Evolutionary conservation across 805 yeast species (phyloP), one percentile per base, ranked within the genome.

Genomic region (Saturnispora hagleri): DNA sequence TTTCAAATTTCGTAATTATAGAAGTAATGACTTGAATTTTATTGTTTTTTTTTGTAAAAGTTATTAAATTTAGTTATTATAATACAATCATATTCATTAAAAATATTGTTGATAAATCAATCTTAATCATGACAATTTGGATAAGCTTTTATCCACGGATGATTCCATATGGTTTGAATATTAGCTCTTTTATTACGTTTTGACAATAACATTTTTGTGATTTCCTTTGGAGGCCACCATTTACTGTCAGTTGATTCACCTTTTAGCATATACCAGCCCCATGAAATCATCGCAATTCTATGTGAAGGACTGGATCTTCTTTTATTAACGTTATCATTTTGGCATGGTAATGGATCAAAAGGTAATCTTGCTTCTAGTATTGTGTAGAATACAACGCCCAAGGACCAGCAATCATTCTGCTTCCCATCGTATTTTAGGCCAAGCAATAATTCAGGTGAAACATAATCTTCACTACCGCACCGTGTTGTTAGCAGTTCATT

Each of bases 391-490:
- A 90, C 71, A 3, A 93, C 98, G 2, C 99, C 99, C 9, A 90
- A 66, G 1, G 97, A 88, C 99, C 99, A 93, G 18, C 90, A 73
- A 65, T 93, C 99, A 47, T 93, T 84, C 57, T 87, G 81, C 49
- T 86, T 77, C 12, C 99, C 99, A 61, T 91, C 91, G 62, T 93
- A 93, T 6, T 89, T 84, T 51, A 87, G 73, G 1, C 98, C 98
- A 80, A 93, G 79, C 38, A 93, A 70, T 24, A 93, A 69, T 62
- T 93, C 99, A 0, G 99, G 99, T 0, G 97, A 84, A 6, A 93
- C 96, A 61, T 93, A 93, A 64, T 93, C 99, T 56, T 88, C 97
- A 1, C 96, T 87, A 0, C 99, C 99, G 66, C 99, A 93, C 55
- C 98, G 70, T 1, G 98, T 91, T 2, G 86, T 76, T 26, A 95